Conservation (phyloP, 257 asterid species). For the Capsicum chinense region DNA sequence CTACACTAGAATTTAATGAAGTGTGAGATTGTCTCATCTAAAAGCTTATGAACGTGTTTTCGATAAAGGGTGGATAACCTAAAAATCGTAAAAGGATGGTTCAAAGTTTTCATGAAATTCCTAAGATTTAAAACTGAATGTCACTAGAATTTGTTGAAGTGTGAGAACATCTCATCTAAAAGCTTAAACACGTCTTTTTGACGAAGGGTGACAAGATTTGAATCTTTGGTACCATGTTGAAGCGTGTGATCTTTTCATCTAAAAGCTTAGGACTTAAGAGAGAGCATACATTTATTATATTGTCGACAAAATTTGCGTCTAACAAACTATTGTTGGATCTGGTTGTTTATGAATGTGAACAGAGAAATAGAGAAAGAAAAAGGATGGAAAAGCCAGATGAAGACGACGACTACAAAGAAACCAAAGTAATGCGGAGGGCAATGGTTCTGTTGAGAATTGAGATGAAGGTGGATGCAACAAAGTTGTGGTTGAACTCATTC, state of each 20-base stretch:
- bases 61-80: not conserved
- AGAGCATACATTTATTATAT: not conserved
- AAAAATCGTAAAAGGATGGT: not conserved
- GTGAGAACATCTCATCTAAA: not conserved
- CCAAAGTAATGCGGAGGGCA: not conserved
- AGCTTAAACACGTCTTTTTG: not conserved
- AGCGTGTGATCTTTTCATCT: not conserved
- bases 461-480: slow-evolving; percentile 11
- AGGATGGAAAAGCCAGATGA: not conserved
- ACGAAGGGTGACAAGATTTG: not conserved
- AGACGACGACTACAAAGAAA: not conserved
- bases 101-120: not conserved
- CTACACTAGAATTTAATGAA: not conserved
- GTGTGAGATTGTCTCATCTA: not conserved
- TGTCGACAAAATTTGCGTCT: not conserved
- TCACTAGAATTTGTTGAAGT: not conserved
- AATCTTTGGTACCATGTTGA: not conserved
- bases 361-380: not conserved
- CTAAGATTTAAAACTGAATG: not conserved
- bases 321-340: not conserved
- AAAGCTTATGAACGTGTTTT: not conserved
- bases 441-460: not conserved
- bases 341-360: not conserved
- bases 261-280: not conserved
- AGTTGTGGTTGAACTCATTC: slow-evolving; percentile 2